Evolutionary conservation across 306 rosid genomes (phyloP).

Genomic region (Pterocarpus macrocarpus): DNA sequence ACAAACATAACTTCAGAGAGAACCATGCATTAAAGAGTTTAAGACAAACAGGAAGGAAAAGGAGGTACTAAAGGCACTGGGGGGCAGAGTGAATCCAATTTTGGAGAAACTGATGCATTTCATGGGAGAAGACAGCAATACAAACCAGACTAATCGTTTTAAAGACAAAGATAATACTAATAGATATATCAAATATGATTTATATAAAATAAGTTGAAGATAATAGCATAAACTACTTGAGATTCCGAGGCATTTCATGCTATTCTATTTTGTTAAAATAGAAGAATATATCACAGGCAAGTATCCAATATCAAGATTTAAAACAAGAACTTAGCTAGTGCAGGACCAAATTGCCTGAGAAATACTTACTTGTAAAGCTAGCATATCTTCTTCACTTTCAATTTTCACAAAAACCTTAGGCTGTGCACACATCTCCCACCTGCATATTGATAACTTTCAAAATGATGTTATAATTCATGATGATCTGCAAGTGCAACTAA

Average conservation of each 20-base stretch:
- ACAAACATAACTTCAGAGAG: conserved; percentile 1
- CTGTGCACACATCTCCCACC: conserved; percentile 98
- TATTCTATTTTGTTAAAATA: background rate
- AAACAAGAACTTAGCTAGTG: conserved; percentile 6
- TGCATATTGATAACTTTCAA: conserved; percentile 50
- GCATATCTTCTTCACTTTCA: conserved; percentile 93
- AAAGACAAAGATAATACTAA: conserved; percentile 14
- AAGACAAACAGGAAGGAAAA: background rate
- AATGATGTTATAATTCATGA: conserved; percentile 8
- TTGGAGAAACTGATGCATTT: conserved; percentile 5
- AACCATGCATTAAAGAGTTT: background rate
- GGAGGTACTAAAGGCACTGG: background rate
- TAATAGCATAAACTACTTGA: background rate
- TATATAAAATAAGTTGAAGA: background rate
- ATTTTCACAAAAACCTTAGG: conserved; percentile 96
- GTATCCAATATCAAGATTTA: conserved; percentile 19
- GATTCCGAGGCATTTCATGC: background rate
- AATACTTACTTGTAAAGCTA: conserved; percentile 77
- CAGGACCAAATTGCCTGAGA: conserved; percentile 2
- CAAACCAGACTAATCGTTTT: too few species aligned
- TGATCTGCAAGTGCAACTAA: background rate
- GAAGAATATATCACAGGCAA: background rate
- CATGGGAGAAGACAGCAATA: background rate
- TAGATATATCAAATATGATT: conserved; percentile 9
- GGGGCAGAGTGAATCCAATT: background rate